Evolutionary conservation across 2,329 filamentous ascomycete species (phyloP).

Genomic region (Neoarthrinium moseri): DNA sequence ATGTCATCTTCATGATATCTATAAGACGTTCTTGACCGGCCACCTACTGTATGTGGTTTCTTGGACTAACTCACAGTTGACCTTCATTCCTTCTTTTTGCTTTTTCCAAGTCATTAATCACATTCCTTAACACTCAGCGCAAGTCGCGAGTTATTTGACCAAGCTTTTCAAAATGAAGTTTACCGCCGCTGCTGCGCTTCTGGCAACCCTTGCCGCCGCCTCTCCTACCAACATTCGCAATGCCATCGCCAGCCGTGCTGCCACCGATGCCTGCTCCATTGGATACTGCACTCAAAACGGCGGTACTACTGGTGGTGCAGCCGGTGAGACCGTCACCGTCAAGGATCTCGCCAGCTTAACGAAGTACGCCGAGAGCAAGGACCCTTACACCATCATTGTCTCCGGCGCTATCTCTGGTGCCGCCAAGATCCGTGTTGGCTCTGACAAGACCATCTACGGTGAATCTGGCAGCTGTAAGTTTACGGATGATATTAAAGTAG

Average conservation of each 20-base stretch:
- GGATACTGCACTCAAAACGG: conserved; percentile 20
- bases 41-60: background rate
- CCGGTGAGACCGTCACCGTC: conserved; percentile 55
- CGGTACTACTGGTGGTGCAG: conserved; percentile 51
- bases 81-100: conserved; percentile 8
- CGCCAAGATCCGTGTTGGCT: conserved; percentile 42
- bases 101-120: background rate
- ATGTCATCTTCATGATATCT: background rate
- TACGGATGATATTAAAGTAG: no score
- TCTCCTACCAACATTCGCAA: conserved; percentile 16
- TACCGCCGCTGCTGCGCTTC: conserved; percentile 14
- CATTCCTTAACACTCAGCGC: conserved; percentile 5
- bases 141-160: conserved; percentile 3
- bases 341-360: conserved; percentile 48
- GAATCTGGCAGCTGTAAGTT: conserved; percentile 31
- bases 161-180: conserved; percentile 20
- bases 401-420: conserved; percentile 40
- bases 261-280: conserved; percentile 19
- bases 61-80: conserved; percentile 6
- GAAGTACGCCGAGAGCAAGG: conserved; percentile 45
- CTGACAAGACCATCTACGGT: conserved; percentile 52
- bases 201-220: conserved; percentile 19
- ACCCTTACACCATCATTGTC: conserved; percentile 44
- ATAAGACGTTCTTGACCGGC: background rate
- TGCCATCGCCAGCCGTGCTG: conserved; percentile 19